Percentiles rank a stretch among this genome's conserved stretches.
These are phyloP conservation scores for Chaetoscypha palmicola DNA, from an alignment of 2,329 filamentous ascomycete species.

Conservation along the genomic window DNA sequence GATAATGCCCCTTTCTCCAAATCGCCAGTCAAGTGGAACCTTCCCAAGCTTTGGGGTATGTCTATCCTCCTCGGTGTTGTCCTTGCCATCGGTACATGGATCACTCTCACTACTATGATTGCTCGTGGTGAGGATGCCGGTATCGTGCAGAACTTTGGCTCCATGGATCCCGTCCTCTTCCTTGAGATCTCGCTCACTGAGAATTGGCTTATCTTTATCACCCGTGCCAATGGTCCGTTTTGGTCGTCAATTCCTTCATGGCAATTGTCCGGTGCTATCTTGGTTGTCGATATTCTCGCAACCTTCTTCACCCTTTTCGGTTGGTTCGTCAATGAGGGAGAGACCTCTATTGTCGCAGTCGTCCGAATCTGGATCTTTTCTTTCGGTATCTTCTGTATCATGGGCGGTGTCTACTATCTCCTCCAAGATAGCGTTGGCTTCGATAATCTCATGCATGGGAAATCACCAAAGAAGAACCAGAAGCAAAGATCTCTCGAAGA, in stretches of 20 bases:
- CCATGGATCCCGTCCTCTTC: conserved; percentile 76
- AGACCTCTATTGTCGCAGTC: conserved; percentile 74
- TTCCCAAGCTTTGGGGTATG: conserved; percentile 91
- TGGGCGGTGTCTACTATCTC: conserved; percentile 70
- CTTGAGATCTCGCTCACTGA: conserved; percentile 84
- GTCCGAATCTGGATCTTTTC: conserved; percentile 90
- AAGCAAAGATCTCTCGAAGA: conserved; percentile 84
- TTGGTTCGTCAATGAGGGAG: conserved; percentile 62
- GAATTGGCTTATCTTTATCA: conserved; percentile 97
- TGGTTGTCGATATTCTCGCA: conserved; percentile 75
- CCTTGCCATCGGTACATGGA: conserved; percentile 79
- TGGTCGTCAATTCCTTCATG: conserved; percentile 85
- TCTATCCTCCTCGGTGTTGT: conserved; percentile 76
- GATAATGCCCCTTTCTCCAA: conserved; percentile 85
- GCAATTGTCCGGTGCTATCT: conserved; percentile 72
- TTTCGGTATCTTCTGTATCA: conserved; percentile 79
- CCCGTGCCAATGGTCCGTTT: conserved; percentile 85
- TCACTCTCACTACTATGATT: conserved; percentile 80
- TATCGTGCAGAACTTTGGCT: conserved; percentile 85
- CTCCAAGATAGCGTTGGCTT: conserved; percentile 75
- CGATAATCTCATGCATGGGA: conserved; percentile 90
- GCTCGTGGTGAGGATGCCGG: conserved; percentile 61
- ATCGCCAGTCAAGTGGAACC: conserved; percentile 88
- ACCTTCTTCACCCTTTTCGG: conserved; percentile 83
- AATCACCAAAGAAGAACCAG: conserved; percentile 71